phyloP scores from a whole-genome alignment of 1,284 basidiomycete species.

The Pseudozyma pruni region DNA sequence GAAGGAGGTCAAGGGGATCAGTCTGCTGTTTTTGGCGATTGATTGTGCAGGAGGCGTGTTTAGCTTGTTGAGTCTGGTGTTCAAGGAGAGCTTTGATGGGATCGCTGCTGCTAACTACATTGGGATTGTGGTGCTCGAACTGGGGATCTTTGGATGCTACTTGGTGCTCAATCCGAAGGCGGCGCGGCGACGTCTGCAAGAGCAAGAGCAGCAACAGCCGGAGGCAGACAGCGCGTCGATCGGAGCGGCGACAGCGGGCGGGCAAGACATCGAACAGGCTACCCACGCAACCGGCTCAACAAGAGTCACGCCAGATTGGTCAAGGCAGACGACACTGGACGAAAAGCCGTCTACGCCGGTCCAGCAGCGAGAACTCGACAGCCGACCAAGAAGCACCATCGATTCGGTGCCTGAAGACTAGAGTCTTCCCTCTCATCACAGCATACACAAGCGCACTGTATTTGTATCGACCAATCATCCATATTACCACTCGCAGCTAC shows the following conservation, averaged over 20 bases:
- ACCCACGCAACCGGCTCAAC: neutral
- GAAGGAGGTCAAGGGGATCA: constrained; percentile 79
- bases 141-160: constrained; percentile 73
- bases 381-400: neutral
- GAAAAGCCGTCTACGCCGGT: constrained; percentile 25
- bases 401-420: too few relatives aligned
- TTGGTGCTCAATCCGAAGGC: constrained; percentile 74
- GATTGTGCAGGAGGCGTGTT: constrained; percentile 81
- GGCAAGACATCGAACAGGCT: constrained; percentile 7
- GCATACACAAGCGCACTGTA: constrained; percentile 4
- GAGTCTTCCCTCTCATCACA: too few relatives aligned
- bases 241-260: neutral
- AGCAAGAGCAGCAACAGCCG: constrained; percentile 1
- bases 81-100: constrained; percentile 76
- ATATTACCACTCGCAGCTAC: neutral
- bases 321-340: constrained; percentile 22
- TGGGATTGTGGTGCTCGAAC: constrained; percentile 73
- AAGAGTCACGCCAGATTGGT: constrained; percentile 25
- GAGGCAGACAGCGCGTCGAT: neutral
- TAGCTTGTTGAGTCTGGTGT: constrained; percentile 76
- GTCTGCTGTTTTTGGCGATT: constrained; percentile 76
- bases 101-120: constrained; percentile 76
- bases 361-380: neutral
- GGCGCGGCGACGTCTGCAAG: constrained; percentile 30
- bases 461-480: constrained; percentile 4